A percentile compares a stretch with the other conserved stretches of the same genome.
These are phyloP conservation scores for Chenopodium formosanum DNA, from an alignment of 148 eudicot species.

Conservation along the genomic window DNA sequence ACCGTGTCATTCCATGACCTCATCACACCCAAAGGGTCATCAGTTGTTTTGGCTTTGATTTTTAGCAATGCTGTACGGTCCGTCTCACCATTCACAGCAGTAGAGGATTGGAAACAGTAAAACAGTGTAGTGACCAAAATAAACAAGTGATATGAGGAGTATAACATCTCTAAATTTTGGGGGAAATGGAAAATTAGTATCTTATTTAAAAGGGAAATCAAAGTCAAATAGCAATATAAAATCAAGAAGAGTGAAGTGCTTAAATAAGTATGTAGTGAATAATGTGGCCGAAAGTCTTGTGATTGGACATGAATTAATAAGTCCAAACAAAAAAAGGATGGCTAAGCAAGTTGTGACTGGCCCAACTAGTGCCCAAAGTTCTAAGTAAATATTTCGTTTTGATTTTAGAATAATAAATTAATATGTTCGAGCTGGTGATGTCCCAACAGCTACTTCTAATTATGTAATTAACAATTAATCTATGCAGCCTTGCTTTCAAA, in stretches of 20 bases:
- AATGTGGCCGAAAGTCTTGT: neutral
- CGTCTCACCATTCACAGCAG: too few species aligned
- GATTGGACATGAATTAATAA: neutral
- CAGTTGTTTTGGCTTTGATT: too few species aligned
- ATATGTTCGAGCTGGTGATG: neutral
- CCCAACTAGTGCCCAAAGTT: neutral
- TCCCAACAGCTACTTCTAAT: too few species aligned
- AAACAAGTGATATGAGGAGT: neutral
- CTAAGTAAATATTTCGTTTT: neutral
- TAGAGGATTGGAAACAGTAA: too few species aligned
- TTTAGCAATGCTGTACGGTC: too few species aligned
- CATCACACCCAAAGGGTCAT: too few species aligned
- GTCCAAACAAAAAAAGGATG: too few species aligned
- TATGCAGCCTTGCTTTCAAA: too few species aligned
- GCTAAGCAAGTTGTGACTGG: neutral
- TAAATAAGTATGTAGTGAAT: neutral
- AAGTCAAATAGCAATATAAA: neutral
- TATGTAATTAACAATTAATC: too few species aligned
- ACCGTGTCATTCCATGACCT: too few species aligned
- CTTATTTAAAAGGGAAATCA: neutral
- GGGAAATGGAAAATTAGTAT: neutral
- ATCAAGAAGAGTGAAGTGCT: neutral
- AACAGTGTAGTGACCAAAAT: too few species aligned
- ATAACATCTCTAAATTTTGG: neutral
- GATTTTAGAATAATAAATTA: too few species aligned